phyloP scores from a whole-genome alignment of 2,329 filamentous ascomycete species.

The Bipolaris cookei region DNA sequence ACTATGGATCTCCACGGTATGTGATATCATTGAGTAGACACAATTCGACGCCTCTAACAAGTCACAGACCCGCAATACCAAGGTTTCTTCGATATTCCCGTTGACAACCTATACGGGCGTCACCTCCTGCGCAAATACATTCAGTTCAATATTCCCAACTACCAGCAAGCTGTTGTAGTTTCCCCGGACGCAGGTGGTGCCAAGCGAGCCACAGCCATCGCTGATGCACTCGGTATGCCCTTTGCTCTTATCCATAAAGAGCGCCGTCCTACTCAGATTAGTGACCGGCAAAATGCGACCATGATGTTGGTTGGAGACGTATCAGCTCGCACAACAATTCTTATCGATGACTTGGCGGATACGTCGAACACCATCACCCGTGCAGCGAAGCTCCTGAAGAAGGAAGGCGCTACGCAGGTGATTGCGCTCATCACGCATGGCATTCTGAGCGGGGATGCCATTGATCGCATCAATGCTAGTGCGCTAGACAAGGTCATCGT shows the following conservation, averaged over 20 bases:
- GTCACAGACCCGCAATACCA: conserved; percentile 85
- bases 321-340: conserved; percentile 78
- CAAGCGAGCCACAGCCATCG: conserved; percentile 93
- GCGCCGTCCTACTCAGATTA: conserved; percentile 85
- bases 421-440: conserved; percentile 95
- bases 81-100: conserved; percentile 97
- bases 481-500: conserved; percentile 92
- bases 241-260: conserved; percentile 99
- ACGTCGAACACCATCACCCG: conserved; percentile 97
- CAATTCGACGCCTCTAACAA: conserved; percentile 13
- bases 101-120: conserved; percentile 94
- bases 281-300: conserved; percentile 77
- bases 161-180: conserved; percentile 86
- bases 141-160: conserved; percentile 82
- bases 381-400: conserved; percentile 95
- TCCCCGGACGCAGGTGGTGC: conserved; percentile 96
- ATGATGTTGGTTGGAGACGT: conserved; percentile 97
- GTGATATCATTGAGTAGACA: not conserved
- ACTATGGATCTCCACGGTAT: conserved; percentile 79
- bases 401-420: conserved; percentile 84
- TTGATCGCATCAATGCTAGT: conserved; percentile 91
- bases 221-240: conserved; percentile 89
- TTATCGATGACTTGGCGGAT: conserved; percentile 93
- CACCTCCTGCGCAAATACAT: conserved; percentile 73
- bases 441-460: conserved; percentile 92